Percentiles rank a stretch among this genome's conserved stretches.
Evolutionary conservation across 208 protist genomes (phyloP).

Genomic region (Crithidia brevicula): DNA sequence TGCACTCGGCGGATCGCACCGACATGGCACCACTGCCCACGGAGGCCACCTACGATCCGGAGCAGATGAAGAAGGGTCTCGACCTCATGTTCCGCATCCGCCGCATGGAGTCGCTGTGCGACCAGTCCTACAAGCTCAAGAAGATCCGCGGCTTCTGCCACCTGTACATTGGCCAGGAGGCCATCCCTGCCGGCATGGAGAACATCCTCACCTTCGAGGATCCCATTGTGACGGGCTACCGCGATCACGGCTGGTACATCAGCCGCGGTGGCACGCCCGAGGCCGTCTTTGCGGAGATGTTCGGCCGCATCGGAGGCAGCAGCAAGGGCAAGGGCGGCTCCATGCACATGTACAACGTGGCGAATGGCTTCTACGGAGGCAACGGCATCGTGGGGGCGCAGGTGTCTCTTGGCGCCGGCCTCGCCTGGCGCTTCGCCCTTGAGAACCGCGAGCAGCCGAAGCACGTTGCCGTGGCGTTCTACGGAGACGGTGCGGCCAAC

Average conservation of each 20-base stretch:
- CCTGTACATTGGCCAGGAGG: constrained; percentile 98
- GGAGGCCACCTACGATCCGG: constrained; percentile 73
- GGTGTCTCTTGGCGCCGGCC: constrained; percentile 95
- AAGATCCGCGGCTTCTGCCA: constrained; percentile 98
- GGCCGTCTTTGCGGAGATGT: constrained; percentile 94
- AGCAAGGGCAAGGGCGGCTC: constrained; percentile 97
- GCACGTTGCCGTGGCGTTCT: constrained; percentile 93
- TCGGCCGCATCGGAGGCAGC: constrained; percentile 82
- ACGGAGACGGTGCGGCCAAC: constrained; percentile 98
- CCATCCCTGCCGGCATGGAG: constrained; percentile 95
- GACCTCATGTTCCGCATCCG: constrained; percentile 93
- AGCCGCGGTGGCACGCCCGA: constrained; percentile 89
- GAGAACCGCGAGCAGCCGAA: constrained; percentile 84
- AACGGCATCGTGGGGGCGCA: constrained; percentile 99
- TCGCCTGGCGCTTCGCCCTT: constrained; percentile 91
- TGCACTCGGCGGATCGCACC: constrained; percentile 67
- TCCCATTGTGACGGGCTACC: constrained; percentile 97
- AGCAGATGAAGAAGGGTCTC: constrained; percentile 79
- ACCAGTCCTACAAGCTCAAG: constrained; percentile 97
- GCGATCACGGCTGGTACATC: constrained; percentile 95
- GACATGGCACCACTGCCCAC: constrained; percentile 78
- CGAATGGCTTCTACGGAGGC: constrained; percentile 96
- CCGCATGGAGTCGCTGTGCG: constrained; percentile 94
- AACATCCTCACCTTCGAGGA: constrained; percentile 90
- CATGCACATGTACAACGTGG: constrained; percentile 98